Base-by-base conservation (phyloP, 192 early-diverging fungal genomes). In the Coemansia sp. region DNA sequence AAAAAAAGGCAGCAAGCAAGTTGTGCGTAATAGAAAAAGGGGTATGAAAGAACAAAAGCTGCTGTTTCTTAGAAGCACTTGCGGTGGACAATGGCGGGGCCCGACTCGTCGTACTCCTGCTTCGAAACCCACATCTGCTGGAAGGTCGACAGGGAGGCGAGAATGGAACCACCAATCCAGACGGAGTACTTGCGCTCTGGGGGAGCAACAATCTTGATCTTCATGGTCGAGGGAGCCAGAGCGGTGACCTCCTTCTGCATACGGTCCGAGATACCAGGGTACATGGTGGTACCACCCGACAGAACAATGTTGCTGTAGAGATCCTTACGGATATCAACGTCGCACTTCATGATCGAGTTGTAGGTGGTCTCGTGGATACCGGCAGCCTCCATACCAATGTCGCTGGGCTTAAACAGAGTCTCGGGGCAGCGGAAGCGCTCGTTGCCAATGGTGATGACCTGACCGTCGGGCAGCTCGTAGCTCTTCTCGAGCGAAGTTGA, bases 181-280 rank as follows among this genome's bases (percentile, higher is more conserved):
- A 93, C 96, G 63, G 96, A 97, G 92, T 95, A 97, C 86, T 96
- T 98, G 81, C 96, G 89, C 84, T 98, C 96, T 53, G 96, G 95
- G 38, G 96, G 96, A 68, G 95, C 95, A 77, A 96, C 94, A 78
- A 98, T 94, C 91, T 95, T 92, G 88, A 97, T 90, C 89, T 93
- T 94, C 94, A 93, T 96, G 67, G 90, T 91, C 69, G 91, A 92
- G 46, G 96, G 96, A 40, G 93, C 95, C 70, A 97, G 86, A 37
- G 95, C 89, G 48, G 95, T 91, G 83, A 98, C 93, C 85, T 98
- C 96, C 85, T 94, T 93, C 79, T 95, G 94, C 92, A 98, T 93
- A 76, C 95, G 92, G 79, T 98, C 95, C 62, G 91, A 91, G 82
- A 98, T 92, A 73, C 94, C 96, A 60, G 93, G 91, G 90, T 93